These are phyloP conservation scores for Tolypocladium tundrense DNA, from an alignment of 2,329 filamentous ascomycete genomes.

Conservation along the genomic window DNA sequence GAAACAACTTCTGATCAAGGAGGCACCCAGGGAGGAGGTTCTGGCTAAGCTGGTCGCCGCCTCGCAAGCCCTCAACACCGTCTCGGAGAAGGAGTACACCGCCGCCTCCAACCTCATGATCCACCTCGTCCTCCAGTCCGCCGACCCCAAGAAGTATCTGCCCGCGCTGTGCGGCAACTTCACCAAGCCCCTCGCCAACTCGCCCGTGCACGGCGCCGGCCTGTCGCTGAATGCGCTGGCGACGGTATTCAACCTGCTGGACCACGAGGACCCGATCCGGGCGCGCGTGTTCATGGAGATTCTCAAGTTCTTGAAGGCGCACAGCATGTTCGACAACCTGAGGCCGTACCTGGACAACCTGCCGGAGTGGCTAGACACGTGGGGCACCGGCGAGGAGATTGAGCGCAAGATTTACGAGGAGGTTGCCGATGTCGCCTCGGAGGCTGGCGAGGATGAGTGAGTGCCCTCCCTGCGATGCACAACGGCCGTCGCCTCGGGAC, in stretches of 20 bases:
- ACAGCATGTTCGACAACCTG: conserved; percentile 72
- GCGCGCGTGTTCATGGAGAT: conserved; percentile 89
- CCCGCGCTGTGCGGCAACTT: conserved; percentile 84
- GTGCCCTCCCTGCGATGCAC: conserved; percentile 19
- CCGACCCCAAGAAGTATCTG: conserved; percentile 76
- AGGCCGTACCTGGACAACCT: conserved; percentile 76
- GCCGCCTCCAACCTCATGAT: conserved; percentile 95
- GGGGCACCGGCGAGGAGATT: conserved; percentile 75
- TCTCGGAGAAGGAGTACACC: conserved; percentile 93
- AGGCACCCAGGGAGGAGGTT: conserved; percentile 65
- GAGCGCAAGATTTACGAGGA: conserved; percentile 76
- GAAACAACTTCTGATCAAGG: conserved; percentile 61
- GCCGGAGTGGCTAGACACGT: conserved; percentile 69
- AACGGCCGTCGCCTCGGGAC: neutral
- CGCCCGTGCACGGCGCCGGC: conserved; percentile 72
- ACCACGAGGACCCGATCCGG: conserved; percentile 64
- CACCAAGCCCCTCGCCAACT: conserved; percentile 74
- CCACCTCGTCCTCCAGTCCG: conserved; percentile 80
- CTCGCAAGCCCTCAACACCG: conserved; percentile 65
- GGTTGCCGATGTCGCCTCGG: conserved; percentile 69
- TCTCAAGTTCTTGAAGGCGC: conserved; percentile 66
- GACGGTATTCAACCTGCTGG: conserved; percentile 92
- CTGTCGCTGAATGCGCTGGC: conserved; percentile 85
- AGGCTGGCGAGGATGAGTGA: conserved; percentile 67
- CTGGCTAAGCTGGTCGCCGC: conserved; percentile 83